Base-by-base conservation (phyloP, 352 stramenopile genomes). In the Phytophthora pseudosyringae region DNA sequence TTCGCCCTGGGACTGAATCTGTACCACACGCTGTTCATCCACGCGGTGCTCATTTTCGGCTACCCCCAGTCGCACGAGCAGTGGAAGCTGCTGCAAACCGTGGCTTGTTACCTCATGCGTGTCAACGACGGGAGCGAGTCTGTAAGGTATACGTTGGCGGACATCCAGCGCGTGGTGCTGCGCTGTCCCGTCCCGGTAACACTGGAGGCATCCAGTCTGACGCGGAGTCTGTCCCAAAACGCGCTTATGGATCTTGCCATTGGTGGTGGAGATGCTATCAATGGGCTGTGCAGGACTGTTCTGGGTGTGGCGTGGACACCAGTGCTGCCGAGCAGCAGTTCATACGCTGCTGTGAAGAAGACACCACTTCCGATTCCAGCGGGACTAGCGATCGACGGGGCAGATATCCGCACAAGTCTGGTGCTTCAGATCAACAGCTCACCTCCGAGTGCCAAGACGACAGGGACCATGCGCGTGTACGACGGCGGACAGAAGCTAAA, bases 1-100 rank as follows among this genome's bases (percentile, higher is more conserved):
- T 51, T 94, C 9, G 82, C 80, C 13, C 93, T 98, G 32, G 93
- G 91, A 32, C 55, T 98, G 26, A 98, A 98, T 59, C 25, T 98
- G 5, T 98, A 97, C 62, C 91, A 98, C 61, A 69, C 83, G 15
- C 79, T 98, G 33, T 87, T 92, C 21, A 84, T 97, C 33, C 91
- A 98, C 80, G 75, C 85, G 0, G 51, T 73, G 46, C 44, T 81
- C 12, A 25, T 76, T 5, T 83, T 76, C 38, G 59, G 68, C 31
- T 71, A 84, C 47, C 59, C 59, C 53, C 88, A 73, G 69, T 89
- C 64, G 41, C 81, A 84, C 58, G 78, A 78, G 38, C 80, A 81
- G 82, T 97, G 81, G 86, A 97, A 86, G 59, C 80, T 80, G 58
- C 62, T 79, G 58, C 93, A 89, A 56, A 79, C 49, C 1, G 55